Evolutionary conservation across 1,284 basidiomycete genomes (phyloP).

Genomic region (Mycena sp.): DNA sequence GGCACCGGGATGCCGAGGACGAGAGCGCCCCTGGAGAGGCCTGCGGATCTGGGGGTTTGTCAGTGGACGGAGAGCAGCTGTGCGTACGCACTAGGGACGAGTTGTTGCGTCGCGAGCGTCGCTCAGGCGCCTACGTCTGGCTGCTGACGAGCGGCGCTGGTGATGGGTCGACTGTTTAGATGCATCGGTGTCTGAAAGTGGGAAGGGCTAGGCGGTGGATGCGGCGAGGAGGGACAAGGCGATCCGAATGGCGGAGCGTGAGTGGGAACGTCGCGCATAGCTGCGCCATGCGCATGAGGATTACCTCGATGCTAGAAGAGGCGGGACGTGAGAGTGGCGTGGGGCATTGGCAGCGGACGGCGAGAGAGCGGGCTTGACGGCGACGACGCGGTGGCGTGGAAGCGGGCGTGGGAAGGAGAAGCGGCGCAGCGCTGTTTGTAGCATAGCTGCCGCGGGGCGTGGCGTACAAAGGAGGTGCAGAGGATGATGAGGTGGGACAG

Average conservation of each 20-base stretch:
- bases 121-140: slow-evolving; percentile 72
- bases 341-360: not conserved
- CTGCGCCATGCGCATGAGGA: slow-evolving; percentile 1
- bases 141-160: slow-evolving; percentile 71
- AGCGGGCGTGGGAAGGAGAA: not conserved
- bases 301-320: not conserved
- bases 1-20: slow-evolving; percentile 56
- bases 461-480: too few relatives aligned
- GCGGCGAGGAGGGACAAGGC: slow-evolving; percentile 39
- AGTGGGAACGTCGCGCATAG: slow-evolving; percentile 2
- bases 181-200: too few relatives aligned
- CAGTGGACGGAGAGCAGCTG: too few relatives aligned
- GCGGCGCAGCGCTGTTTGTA: not conserved
- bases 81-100: slow-evolving; percentile 76
- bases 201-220: too few relatives aligned
- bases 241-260: not conserved
- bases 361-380: not conserved
- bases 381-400: not conserved
- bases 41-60: slow-evolving; percentile 44
- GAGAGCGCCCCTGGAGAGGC: slow-evolving; percentile 65
- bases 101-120: slow-evolving; percentile 79
- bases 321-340: not conserved
- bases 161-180: slow-evolving; percentile 55
- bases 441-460: too few relatives aligned
- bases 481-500: too few relatives aligned